Percentiles rank a stretch among this genome's conserved stretches.
Evolutionary conservation across 768 basidiomycete species (phyloP).

Genomic region (Mycena maculata): DNA sequence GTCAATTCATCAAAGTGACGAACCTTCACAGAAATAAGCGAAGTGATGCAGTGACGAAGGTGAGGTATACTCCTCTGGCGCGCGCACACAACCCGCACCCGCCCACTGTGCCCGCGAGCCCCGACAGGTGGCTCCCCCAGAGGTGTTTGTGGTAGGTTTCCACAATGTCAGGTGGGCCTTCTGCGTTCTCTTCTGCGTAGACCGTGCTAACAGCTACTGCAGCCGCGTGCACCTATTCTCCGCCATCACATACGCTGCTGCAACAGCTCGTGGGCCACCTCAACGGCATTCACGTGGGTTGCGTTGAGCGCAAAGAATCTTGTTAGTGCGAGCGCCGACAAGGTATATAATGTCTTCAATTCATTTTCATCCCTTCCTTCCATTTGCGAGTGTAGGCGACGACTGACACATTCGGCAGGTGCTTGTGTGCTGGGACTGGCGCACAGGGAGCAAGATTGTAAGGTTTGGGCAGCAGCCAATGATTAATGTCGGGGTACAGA

Average conservation of each 20-base stretch:
- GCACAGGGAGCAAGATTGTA: conserved; percentile 88
- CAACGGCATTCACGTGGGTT: conserved; percentile 90
- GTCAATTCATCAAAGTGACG: too few relatives aligned
- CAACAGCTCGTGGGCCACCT: conserved; percentile 89
- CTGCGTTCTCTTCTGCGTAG: not conserved
- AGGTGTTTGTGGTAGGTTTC: conserved; percentile 93
- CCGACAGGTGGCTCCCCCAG: conserved; percentile 83
- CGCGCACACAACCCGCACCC: conserved; percentile 80
- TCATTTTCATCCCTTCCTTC: not conserved
- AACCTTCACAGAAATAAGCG: too few relatives aligned
- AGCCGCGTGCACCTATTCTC: conserved; percentile 92
- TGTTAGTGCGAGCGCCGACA: conserved; percentile 82
- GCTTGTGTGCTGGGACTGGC: conserved; percentile 92
- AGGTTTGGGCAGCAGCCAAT: conserved; percentile 95
- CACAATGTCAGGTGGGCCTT: conserved; percentile 85
- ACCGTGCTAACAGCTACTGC: conserved; percentile 15
- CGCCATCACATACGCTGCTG: conserved; percentile 82
- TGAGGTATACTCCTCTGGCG: too few relatives aligned
- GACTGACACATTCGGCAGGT: conserved; percentile 45
- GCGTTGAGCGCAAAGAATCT: conserved; percentile 87
- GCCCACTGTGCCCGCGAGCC: conserved; percentile 67
- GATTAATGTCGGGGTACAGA: conserved; percentile 90
- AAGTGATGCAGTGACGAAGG: too few relatives aligned
- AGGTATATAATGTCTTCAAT: conserved; percentile 33
- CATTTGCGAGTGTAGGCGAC: too few relatives aligned